Base-by-base conservation (phyloP, 1,284 basidiomycete genomes). In the Sporisorium iseilematis-ciliati region DNA sequence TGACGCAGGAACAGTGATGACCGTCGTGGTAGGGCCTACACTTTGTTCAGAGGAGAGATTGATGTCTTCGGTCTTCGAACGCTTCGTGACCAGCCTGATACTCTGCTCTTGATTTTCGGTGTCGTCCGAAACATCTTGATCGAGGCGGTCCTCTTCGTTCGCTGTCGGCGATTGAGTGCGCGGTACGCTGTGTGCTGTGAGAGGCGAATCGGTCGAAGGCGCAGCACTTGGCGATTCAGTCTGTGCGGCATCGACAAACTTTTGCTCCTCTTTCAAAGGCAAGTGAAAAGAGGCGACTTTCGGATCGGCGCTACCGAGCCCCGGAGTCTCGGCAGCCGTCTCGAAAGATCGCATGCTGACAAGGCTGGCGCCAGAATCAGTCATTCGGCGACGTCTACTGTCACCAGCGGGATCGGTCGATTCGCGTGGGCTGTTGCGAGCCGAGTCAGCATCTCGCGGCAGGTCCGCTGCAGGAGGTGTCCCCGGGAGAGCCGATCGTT, bases 301-400 rank as follows among this genome's bases (percentile, higher is more conserved):
- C 10, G 67, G 48, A 31, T 70, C 73, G 23, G 67, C 64, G 14
- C 67, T 66, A 40, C 49, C 43, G 33, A 56, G 38, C 5, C 56
- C 72, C 7, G 66, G 42, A 50, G 64, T 66, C 38, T 77, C 78
- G 12, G 64, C 76, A 0, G 79, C 78, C 8, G 79, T 81, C 57
- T 81, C 79, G 26, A 78, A 81, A 1, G 69, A 74, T 11, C 57
- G 54, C 12, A 54, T 45, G 23, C 73, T 80, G 40, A 61, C 62
- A 14, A 68, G 46, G 38, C 74, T 76, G 8, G 74, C 69, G 21
- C 68, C 65, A 12, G 74, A 76, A 31, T 62, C 53, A n/a, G 57
- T 61, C n/a, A 57, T 65, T 26, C 60, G 63, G 21, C 64, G 67
- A 29, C 51, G 43, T 23, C 49, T 26, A 7, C 23, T 29, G 7